A percentile compares a stretch with the other conserved stretches of the same genome.
phyloP scores from a whole-genome alignment of 1,284 basidiomycete species.

The Sanghuangporus weigelae region DNA sequence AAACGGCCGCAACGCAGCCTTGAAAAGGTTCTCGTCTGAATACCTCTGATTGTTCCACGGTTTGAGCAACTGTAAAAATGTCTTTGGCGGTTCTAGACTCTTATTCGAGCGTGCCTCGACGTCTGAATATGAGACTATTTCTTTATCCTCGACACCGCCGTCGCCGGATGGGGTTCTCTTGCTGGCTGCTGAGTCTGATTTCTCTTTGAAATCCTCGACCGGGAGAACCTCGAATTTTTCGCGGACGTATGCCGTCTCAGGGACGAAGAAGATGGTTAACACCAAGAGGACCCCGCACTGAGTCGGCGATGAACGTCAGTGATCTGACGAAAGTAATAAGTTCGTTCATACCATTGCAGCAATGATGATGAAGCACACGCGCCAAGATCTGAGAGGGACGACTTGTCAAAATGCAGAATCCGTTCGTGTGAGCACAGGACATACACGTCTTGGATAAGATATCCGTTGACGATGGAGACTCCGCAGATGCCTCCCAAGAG shows the following conservation, averaged over 20 bases:
- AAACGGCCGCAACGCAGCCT: conserved; percentile 15
- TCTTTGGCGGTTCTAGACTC: conserved; percentile 5
- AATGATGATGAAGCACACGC: conserved; percentile 19
- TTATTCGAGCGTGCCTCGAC: not conserved
- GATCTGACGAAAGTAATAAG: not conserved
- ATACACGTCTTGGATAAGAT: conserved; percentile 19
- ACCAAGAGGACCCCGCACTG: conserved; percentile 18
- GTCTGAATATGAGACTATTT: not conserved
- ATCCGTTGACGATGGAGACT: conserved; percentile 20
- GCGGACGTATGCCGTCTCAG: conserved; percentile 19
- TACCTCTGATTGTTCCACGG: conserved; percentile 12
- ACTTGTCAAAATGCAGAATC: not conserved
- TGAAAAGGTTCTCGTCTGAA: conserved; percentile 16
- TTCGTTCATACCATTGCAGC: conserved; percentile 15
- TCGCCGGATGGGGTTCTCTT: not conserved
- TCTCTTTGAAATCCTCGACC: not conserved
- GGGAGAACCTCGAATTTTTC: not conserved
- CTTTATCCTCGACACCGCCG: not conserved
- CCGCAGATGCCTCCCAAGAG: conserved; percentile 20
- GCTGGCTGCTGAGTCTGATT: not conserved
- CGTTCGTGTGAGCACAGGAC: not conserved
- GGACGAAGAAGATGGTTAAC: conserved; percentile 18
- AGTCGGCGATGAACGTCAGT: not conserved
- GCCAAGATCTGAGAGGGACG: conserved; percentile 16
- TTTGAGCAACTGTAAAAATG: conserved; percentile 10